phyloP scores from a whole-genome alignment of 805 yeast genomes.

The Metschnikowia lochheadii region DNA sequence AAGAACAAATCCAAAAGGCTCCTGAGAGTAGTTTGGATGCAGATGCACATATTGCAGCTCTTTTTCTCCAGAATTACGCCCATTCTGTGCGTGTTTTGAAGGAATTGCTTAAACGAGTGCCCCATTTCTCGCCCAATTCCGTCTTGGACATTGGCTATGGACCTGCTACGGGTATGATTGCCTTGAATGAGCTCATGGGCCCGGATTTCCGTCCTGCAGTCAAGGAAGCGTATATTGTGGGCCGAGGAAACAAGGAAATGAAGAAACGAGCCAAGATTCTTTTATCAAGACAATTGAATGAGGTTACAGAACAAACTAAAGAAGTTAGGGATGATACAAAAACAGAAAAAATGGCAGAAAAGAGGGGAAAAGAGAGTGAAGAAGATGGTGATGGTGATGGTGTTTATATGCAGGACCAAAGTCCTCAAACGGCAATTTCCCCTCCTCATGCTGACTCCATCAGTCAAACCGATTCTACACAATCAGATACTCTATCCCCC shows the following conservation, averaged over 20 bases:
- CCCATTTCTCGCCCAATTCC: conserved; percentile 57
- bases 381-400: rapidly evolving
- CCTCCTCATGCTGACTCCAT: no score
- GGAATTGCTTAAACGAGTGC: conserved; percentile 59
- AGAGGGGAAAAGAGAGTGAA: no score
- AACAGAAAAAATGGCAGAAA: no score
- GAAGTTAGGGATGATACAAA: no score
- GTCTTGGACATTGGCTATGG: conserved; percentile 84
- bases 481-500: no score
- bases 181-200: conserved; percentile 79
- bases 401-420: no score
- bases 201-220: conserved; percentile 53
- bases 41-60: conserved; percentile 76
- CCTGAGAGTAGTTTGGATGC: conserved; percentile 47
- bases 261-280: conserved; percentile 72
- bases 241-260: conserved; percentile 60
- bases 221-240: conserved; percentile 71
- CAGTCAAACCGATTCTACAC: no score
- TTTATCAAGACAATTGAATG: conserved; percentile 64
- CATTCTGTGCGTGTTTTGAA: conserved; percentile 58
- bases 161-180: conserved; percentile 89
- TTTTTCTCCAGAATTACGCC: conserved; percentile 79
- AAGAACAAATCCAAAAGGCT: conserved; percentile 51
- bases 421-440: no score
- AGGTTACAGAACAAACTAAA: conserved; percentile 3